A percentile compares a stretch with the other conserved stretches of the same genome.
phyloP scores from a whole-genome alignment of 2,329 filamentous ascomycete species.

The Plenodomus tracheiphilus region DNA sequence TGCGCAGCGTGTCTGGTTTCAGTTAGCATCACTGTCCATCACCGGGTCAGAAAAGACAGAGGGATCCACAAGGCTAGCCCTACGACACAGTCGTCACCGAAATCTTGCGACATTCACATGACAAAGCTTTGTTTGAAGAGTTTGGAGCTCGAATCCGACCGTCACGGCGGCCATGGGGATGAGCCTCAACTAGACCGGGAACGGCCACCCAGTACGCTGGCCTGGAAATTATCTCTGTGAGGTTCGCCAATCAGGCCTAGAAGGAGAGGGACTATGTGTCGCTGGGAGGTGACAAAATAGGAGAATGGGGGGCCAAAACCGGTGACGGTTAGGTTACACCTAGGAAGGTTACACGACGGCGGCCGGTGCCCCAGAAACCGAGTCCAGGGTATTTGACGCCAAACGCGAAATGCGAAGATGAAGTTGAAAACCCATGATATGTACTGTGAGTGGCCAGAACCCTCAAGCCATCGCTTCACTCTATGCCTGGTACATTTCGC shows the following conservation, averaged over 20 bases:
- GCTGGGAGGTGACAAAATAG: slow-evolving; percentile 16
- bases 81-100: background rate
- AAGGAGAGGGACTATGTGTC: background rate
- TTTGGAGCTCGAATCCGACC: slow-evolving; percentile 3
- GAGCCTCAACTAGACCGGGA: slow-evolving; percentile 2
- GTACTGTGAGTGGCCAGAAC: background rate
- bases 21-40: background rate
- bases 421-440: background rate
- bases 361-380: slow-evolving; percentile 8
- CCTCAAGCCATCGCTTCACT: background rate
- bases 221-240: slow-evolving; percentile 6
- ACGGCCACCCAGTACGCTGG: background rate
- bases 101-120: background rate
- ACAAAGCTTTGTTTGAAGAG: slow-evolving; percentile 3
- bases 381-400: background rate
- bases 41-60: background rate
- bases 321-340: slow-evolving; percentile 12
- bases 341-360: slow-evolving; percentile 10
- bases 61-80: slow-evolving; percentile 13
- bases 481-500: background rate
- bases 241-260: slow-evolving; percentile 11
- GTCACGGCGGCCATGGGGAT: slow-evolving; percentile 1
- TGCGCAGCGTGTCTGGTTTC: background rate
- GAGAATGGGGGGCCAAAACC: slow-evolving; percentile 25
- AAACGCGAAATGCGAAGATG: background rate